phyloP scores from a whole-genome alignment of 139 green algal genomes.

The Micractinium conductrix region DNA sequence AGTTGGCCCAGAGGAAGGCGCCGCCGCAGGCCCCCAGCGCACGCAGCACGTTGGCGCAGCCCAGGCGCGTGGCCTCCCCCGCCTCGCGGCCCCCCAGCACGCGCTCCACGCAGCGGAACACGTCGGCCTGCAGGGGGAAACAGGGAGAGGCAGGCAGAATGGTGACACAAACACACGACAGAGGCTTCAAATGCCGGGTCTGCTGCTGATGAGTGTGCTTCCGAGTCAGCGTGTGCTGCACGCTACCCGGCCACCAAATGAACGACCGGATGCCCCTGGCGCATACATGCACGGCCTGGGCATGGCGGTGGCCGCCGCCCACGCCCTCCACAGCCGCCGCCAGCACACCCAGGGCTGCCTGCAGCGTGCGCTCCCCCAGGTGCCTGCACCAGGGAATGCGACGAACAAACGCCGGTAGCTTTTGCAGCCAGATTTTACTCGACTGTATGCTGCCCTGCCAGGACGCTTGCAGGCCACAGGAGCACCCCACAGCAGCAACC shows the following conservation, averaged over 20 bases:
- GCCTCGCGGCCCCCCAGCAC: slow-evolving; percentile 43
- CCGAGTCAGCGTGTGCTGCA: no score
- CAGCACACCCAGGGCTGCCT: slow-evolving; percentile 62
- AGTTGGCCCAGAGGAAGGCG: slow-evolving; percentile 66
- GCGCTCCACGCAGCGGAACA: slow-evolving; percentile 54
- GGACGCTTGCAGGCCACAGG: no score
- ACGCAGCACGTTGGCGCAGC: slow-evolving; percentile 48
- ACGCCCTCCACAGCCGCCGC: slow-evolving; percentile 69
- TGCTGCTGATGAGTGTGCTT: no score
- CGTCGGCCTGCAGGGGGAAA: slow-evolving; percentile 79
- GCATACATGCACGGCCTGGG: slow-evolving; percentile 35
- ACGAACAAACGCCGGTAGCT: no score
- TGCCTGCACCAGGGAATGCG: slow-evolving; percentile 10
- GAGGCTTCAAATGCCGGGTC: no score
- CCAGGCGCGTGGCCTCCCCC: slow-evolving; percentile 14
- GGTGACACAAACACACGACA: no score
- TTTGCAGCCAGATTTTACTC: no score
- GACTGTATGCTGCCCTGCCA: no score
- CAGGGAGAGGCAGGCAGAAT: no score
- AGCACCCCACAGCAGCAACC: no score
- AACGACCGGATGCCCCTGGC: no score
- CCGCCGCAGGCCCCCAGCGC: slow-evolving; percentile 64
- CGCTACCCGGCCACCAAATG: no score
- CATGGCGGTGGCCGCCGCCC: slow-evolving; percentile 57
- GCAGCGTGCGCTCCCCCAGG: slow-evolving; percentile 44